Evolutionary conservation across 2,329 filamentous ascomycete species (phyloP), one percentile per base, ranked within the genome.

Genomic region (Ophiostoma novo-ulmi): DNA sequence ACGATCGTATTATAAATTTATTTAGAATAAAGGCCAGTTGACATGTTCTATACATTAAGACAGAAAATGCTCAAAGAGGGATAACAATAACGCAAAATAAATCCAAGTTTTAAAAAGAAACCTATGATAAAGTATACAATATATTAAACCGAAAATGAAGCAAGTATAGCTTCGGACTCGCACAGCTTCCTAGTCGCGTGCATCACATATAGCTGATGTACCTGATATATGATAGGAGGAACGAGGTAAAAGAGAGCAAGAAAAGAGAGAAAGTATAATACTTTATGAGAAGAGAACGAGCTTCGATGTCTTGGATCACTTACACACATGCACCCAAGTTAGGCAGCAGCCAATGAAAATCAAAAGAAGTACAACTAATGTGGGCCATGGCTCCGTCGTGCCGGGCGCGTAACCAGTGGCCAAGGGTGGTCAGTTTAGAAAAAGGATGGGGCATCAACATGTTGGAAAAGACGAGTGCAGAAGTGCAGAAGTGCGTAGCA

Each of bases 351-450:
- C 63, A 65, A 65, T 65, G 20, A 22, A 22, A 67, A 10, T 31
- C 39, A 35, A 20, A 48, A 48, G 26, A 69, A 61, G 39, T 22
- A 36, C 58, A 17, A 13, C 31, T 39, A 63, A n/a, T 61, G 36
- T 69, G 70, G 70, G 70, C 69, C 70, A 48, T 35, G 58, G 64
- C 39, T 64, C 72, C 69, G 69, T 68, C 64, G 36, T 73, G 67
- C 70, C 70, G 72, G 72, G 72, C 72, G 72, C 70, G 63, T 73
- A 73, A 73, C 36, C 39, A 68, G 64, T 67, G 67, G 22, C 67
- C 67, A 66, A 69, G 69, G 69, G 35, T 73, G 70, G 69, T 67
- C 55, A 58, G 58, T 35, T 67, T 58, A 36, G 17, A 38, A 48
- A 39, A 55, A 31, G 44, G 68, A 61, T 17, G 64, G 64, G 68